Percentiles rank a stretch among this genome's conserved stretches.
Evolutionary conservation across 1,284 basidiomycete species (phyloP).

Genomic region (Dichomitus squalens): DNA sequence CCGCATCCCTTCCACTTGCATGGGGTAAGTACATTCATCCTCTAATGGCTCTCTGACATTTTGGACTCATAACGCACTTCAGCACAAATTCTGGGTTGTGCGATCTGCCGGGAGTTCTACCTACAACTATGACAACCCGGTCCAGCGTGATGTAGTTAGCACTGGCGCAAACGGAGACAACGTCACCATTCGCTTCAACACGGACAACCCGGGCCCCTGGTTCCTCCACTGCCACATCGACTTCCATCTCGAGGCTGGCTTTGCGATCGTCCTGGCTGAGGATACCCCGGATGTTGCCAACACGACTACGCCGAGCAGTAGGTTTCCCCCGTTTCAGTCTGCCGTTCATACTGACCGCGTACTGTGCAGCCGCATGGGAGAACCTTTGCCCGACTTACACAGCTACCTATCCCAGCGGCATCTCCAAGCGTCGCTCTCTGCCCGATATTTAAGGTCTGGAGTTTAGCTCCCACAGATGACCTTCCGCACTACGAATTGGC

Average conservation of each 20-base stretch:
- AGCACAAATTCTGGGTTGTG: slow-evolving; percentile 31
- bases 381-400: slow-evolving; percentile 4
- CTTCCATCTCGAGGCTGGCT: slow-evolving; percentile 29
- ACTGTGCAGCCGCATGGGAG: background rate
- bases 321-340: background rate
- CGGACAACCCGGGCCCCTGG: slow-evolving; percentile 6
- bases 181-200: slow-evolving; percentile 6
- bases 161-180: slow-evolving; percentile 2
- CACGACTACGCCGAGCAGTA: background rate
- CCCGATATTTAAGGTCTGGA: too few species aligned
- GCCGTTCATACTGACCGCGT: background rate
- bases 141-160: slow-evolving; percentile 32
- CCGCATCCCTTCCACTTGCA: slow-evolving; percentile 42
- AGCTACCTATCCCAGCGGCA: background rate
- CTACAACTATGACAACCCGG: slow-evolving; percentile 34
- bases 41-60: background rate
- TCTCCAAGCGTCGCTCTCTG: background rate
- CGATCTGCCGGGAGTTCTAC: slow-evolving; percentile 26
- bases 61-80: background rate
- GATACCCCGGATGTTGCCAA: slow-evolving; percentile 18
- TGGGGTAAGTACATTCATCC: slow-evolving; percentile 27
- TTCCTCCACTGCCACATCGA: slow-evolving; percentile 33
- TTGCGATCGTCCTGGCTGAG: slow-evolving; percentile 30
- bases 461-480: too few species aligned
- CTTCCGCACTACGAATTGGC: too few species aligned